Conservation (phyloP, 306 rosid genomes). For the Nissolia schottii region DNA sequence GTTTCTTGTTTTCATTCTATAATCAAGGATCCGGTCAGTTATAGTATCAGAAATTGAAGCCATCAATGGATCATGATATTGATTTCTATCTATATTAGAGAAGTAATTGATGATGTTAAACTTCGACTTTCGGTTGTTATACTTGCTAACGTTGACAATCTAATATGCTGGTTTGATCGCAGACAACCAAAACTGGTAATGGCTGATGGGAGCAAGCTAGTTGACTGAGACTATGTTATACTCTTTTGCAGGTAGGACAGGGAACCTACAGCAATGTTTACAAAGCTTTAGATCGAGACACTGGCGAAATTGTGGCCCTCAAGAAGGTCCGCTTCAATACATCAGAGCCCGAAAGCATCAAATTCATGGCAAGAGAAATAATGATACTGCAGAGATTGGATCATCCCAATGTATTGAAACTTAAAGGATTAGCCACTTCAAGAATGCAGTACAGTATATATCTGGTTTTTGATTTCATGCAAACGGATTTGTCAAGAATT, state of each 20-base stretch:
- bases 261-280: constrained; percentile 98
- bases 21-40: neutral
- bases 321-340: constrained; percentile 86
- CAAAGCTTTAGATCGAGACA: constrained; percentile 79
- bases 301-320: constrained; percentile 72
- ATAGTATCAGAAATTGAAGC: neutral
- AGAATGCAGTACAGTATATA: constrained; percentile 88
- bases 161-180: neutral
- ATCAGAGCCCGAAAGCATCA: constrained; percentile 79
- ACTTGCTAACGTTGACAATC: neutral
- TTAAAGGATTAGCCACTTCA: constrained; percentile 89
- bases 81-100: constrained; percentile 9
- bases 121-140: neutral
- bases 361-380: constrained; percentile 93
- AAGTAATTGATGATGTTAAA: neutral
- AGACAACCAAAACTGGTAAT: neutral
- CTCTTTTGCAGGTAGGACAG: constrained; percentile 73
- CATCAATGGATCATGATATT: constrained; percentile 6
- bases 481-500: constrained; percentile 66
- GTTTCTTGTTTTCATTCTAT: too few species aligned
- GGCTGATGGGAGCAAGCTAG: neutral
- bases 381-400: constrained; percentile 66
- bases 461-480: constrained; percentile 93
- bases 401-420: constrained; percentile 82
- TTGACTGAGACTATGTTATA: neutral